Evolutionary conservation across 2,329 filamentous ascomycete species (phyloP), one percentile per base, ranked within the genome.

Genomic region (Mariannaea elegans): DNA sequence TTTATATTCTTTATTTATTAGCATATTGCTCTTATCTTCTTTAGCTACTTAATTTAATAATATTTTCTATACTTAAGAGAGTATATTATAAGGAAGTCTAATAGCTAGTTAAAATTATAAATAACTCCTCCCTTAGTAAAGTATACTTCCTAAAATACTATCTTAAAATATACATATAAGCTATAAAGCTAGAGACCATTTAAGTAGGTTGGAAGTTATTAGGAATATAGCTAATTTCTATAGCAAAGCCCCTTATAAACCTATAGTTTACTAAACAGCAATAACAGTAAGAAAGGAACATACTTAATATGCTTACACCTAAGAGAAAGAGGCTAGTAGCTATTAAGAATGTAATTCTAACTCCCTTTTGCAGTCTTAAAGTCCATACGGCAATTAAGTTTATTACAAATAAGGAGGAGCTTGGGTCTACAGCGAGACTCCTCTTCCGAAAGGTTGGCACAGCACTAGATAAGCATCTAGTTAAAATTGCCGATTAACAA

Each of bases 131-230:
- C 24, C 47, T 50, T 4, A 32, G 47, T 18, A 50, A 50, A 13
- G 47, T 32, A 21, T 38, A 38, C 47, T 50, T 50, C 47, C 34
- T 50, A 39, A 50, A 39, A 38, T 38, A 32, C 47, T 50, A 50
- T 50, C 16, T 36, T 21, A 50, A 50, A 19, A 32, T 32, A 36
- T 32, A 19, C 14, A 36, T n/a, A 21, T 16, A 50, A 24, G 47
- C 32, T 50, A 39, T 50, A 32, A 50, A 50, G 47, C 47, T 32
- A 6, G 47, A 50, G 47, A 50, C 47, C 16, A 50, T 50, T 39
- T 19, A 32, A n/a, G 31, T 32, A 18, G 47, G 47, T 39, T 50
- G 31, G 47, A 50, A 50, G 39, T 23, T 19, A 19, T 12, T 32
- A 23, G 47, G 32, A 50, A 50, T 50, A 21, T 50, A 32, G 47